Base-by-base conservation (phyloP, 2,329 filamentous ascomycete species). In the Diplodia sapinea region DNA sequence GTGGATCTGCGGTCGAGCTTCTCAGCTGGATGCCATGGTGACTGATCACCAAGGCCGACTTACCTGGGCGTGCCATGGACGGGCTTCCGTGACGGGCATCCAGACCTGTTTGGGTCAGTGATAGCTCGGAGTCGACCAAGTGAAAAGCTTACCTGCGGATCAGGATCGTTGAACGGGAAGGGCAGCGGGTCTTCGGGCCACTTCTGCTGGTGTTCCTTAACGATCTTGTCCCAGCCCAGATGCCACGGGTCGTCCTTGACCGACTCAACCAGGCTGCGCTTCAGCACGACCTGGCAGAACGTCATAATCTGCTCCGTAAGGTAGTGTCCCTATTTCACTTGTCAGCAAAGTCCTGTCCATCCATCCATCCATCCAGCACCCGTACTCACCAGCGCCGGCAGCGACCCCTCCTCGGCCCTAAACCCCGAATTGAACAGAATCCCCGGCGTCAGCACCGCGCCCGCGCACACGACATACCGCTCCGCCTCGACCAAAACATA, bases 241-340 rank as follows among this genome's bases (percentile, higher is more conserved):
- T 36, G 26, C 40, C 40, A 43, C 15, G 40, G 17, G 29, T 54
- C 51, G 0, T 31, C 29, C 4, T 29, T n/a, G 26, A 54, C 31
- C 13, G 23, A 6, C 5, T 54, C 26, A 1, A 74, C 54, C 11
- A 71, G 33, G 12, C 62, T 17, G 7, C 68, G 49, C 12, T 70
- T 70, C 8, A 76, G 71, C 15, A 70, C 68, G 11, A 76, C 51
- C 57, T 75, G 74, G 67, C 74, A 75, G 57, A 76, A 73, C 3
- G 70, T 57, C 69, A 74, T 71, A 4, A 69, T 70, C 66, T 73
- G 71, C 26, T 54, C 51, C 4, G 51, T 54, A 7, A 54, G 51
- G 26, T 31, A 54, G 51, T 31, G 51, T 5, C 51, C 51, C 51
- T 54, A n/a, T 8, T 31, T 17, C 8, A 3, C 17, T 26, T 23